A percentile compares a stretch with the other conserved stretches of the same genome.
These are phyloP conservation scores for Blastocystis sp. DNA, from an alignment of 352 stramenopile genomes.

Conservation along the genomic window DNA sequence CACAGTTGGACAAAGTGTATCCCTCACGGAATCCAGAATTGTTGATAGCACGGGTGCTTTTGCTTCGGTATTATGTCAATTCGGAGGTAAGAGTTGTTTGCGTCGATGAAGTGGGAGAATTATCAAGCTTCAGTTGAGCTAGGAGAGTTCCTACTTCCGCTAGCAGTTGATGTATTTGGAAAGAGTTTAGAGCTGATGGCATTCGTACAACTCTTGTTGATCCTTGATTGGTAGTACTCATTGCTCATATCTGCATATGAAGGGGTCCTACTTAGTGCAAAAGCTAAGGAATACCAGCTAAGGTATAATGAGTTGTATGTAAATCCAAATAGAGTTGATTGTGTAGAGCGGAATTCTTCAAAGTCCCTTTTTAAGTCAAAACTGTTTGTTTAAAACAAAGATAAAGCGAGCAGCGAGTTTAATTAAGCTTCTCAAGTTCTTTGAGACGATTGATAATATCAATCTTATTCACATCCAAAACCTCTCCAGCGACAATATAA, in stretches of 20 bases:
- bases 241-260: not conserved
- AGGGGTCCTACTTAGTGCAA: not conserved
- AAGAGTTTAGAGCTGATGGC: not conserved
- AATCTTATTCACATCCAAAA: conserved; percentile 85
- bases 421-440: conserved; percentile 82
- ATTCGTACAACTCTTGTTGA: not conserved
- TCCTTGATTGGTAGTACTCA: not conserved
- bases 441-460: conserved; percentile 86
- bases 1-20: too few species aligned
- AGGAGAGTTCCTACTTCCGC: not conserved
- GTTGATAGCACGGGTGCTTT: too few species aligned
- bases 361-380: not conserved
- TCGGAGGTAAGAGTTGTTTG: not conserved
- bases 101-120: not conserved
- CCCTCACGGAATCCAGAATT: too few species aligned
- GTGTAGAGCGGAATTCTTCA: not conserved
- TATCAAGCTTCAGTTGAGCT: not conserved
- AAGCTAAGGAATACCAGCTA: not conserved
- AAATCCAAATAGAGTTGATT: not conserved
- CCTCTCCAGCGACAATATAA: conserved; percentile 88
- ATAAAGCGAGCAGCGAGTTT: not conserved
- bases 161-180: not conserved
- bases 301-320: not conserved
- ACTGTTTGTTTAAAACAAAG: not conserved
- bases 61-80: not conserved